Percentiles rank a stretch among this genome's conserved stretches.
Evolutionary conservation across 345 rosid species (phyloP).

Genomic region (Barbarea vulgaris): DNA sequence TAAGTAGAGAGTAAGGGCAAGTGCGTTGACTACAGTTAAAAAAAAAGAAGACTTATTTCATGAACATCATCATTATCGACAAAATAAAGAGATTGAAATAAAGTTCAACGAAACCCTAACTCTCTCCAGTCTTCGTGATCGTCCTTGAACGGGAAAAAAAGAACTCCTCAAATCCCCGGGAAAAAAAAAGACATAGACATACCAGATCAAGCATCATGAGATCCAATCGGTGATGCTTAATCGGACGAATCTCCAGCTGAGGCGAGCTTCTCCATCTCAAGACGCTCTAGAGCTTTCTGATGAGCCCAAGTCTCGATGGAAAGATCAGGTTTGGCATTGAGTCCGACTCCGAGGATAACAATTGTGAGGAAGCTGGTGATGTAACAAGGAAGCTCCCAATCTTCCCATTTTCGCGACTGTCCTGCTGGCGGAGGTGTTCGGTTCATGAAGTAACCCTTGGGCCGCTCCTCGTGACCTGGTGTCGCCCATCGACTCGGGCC

Average conservation of each 20-base stretch:
- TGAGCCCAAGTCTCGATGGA: slow-evolving; percentile 99
- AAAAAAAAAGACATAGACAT: slow-evolving; percentile 31
- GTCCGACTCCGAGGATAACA: slow-evolving; percentile 96
- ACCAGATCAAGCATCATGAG: slow-evolving; percentile 19
- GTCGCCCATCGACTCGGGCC: slow-evolving; percentile 80
- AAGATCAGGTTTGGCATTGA: slow-evolving; percentile 98
- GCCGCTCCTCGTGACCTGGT: slow-evolving; percentile 90
- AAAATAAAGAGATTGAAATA: slow-evolving; percentile 16
- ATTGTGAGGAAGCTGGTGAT: slow-evolving; percentile 92
- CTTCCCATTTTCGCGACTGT: slow-evolving; percentile 93
- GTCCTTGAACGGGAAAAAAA: slow-evolving; percentile 14
- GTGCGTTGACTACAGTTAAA: slow-evolving; percentile 13
- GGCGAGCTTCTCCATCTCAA: slow-evolving; percentile 65
- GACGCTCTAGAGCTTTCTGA: slow-evolving; percentile 90
- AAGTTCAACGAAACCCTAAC: slow-evolving; percentile 30
- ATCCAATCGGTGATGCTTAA: slow-evolving; percentile 24
- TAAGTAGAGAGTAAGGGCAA: slow-evolving; percentile 4
- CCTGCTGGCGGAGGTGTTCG: slow-evolving; percentile 77
- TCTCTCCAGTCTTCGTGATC: slow-evolving; percentile 43
- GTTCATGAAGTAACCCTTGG: slow-evolving; percentile 89
- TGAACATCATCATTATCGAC: slow-evolving; percentile 36
- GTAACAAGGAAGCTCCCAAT: slow-evolving; percentile 99
- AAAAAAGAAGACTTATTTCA: slow-evolving; percentile 34
- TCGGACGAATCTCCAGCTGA: slow-evolving; percentile 36
- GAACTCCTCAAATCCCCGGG: slow-evolving; percentile 16